Evolutionary conservation across 768 basidiomycete genomes (phyloP).

Genomic region (Termitomyces heimii): DNA sequence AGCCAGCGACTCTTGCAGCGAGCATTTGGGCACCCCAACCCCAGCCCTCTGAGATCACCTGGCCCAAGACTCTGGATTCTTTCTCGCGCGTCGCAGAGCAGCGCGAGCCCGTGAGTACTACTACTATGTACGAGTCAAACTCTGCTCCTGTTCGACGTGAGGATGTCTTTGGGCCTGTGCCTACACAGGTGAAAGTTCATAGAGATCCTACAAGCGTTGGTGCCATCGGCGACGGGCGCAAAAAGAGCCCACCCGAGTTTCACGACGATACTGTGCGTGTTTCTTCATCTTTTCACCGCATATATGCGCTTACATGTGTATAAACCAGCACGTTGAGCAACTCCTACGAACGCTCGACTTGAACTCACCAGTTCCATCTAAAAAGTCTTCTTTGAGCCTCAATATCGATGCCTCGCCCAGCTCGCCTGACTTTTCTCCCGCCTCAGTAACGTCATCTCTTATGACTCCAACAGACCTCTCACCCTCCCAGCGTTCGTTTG

Average conservation of each 20-base stretch:
- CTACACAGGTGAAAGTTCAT: constrained; percentile 9
- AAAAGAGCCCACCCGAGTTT: constrained; percentile 50
- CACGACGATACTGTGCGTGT: constrained; percentile 17
- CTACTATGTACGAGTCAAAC: constrained; percentile 15
- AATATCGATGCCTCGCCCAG: constrained; percentile 41
- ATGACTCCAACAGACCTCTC: constrained; percentile 73
- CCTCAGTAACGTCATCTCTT: constrained; percentile 64
- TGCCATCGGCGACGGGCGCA: constrained; percentile 77
- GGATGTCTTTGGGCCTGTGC: constrained; percentile 62
- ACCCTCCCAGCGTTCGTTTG: constrained; percentile 52
- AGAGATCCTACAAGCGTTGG: constrained; percentile 37
- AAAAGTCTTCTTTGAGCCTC: constrained; percentile 35
- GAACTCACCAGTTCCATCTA: constrained; percentile 61
- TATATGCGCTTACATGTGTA: constrained; percentile 1
- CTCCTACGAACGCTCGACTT: constrained; percentile 75
- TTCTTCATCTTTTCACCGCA: neutral
- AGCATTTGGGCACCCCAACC: constrained; percentile 87
- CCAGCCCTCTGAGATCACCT: constrained; percentile 57
- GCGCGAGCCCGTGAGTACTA: constrained; percentile 18
- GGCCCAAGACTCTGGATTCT: constrained; percentile 63
- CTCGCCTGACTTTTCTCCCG: constrained; percentile 69
- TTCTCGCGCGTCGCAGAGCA: constrained; percentile 52
- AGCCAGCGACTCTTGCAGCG: constrained; percentile 33
- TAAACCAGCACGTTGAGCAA: constrained; percentile 67
- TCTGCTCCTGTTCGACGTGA: constrained; percentile 32